These are phyloP conservation scores for Leccinum olivaceopallidum DNA, from an alignment of 768 basidiomycete genomes.

Conservation along the genomic window DNA sequence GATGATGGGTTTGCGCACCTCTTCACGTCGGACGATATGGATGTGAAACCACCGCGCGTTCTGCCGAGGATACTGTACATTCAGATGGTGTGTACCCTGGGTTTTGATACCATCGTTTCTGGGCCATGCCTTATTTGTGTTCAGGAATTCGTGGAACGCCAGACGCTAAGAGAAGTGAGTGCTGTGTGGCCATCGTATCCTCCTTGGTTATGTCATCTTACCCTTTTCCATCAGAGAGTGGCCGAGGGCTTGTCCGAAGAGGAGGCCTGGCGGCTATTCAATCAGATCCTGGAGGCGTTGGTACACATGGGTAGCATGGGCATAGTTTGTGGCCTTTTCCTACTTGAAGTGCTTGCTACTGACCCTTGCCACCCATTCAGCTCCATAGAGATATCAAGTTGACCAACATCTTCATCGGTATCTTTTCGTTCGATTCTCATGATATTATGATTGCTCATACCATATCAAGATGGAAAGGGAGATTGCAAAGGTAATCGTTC, in stretches of 20 bases:
- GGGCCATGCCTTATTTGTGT: background rate
- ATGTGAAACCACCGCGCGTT: constrained; percentile 32
- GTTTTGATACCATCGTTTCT: background rate
- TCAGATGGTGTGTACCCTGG: constrained; percentile 70
- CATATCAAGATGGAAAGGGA: constrained; percentile 64
- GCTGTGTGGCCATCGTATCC: background rate
- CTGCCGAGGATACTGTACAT: constrained; percentile 76
- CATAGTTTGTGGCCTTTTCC: constrained; percentile 56
- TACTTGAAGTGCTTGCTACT: background rate
- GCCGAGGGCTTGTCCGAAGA: constrained; percentile 81
- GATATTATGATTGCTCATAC: background rate
- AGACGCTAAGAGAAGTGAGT: constrained; percentile 81
- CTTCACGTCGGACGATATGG: constrained; percentile 35
- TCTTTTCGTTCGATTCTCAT: constrained; percentile 16
- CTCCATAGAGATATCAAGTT: constrained; percentile 89
- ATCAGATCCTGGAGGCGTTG: constrained; percentile 87
- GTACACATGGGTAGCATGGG: constrained; percentile 86
- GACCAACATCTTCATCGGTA: constrained; percentile 93
- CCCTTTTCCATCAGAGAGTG: constrained; percentile 49
- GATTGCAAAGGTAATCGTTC: constrained; percentile 68
- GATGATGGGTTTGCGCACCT: constrained; percentile 41
- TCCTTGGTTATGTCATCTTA: constrained; percentile 1
- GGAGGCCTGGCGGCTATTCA: constrained; percentile 88
- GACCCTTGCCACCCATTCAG: constrained; percentile 38
- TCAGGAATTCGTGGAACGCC: constrained; percentile 88